Evolutionary conservation across 768 basidiomycete species (phyloP), one percentile per base, ranked within the genome.

Genomic region (Mycena rebaudengoi): DNA sequence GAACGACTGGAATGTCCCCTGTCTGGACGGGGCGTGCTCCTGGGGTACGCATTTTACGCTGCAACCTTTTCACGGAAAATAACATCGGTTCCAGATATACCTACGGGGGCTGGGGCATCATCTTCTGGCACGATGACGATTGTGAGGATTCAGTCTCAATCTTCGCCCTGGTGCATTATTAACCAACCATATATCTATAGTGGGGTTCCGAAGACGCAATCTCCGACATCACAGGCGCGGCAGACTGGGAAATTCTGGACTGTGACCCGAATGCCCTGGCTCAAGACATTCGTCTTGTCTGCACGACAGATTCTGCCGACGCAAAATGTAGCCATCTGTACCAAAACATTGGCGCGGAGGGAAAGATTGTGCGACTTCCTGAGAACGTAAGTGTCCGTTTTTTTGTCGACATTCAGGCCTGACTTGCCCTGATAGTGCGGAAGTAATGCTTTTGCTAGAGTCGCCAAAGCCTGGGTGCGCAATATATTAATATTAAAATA

Each of bases 201-300:
- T n/a, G n/a, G n/a, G n/a, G n/a, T n/a, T n/a, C n/a, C n/a, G n/a
- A n/a, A n/a, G n/a, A n/a, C n/a, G 67, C 70, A 11, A 71, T 73
- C 45, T 69, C 72, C 8, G 59, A 73, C 51, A 68, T 73, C 26
- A 73, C 71, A 16, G 50, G 65, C 18, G 79, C 78, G 13, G 80
- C 78, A 11, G 79, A 78, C 26, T 81, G 80, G 80, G 64, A 64
- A 12, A 78, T 81, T 40, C 65, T 78, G 32, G 71, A 73, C 55
- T 81, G 80, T 59, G 69, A 75, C 56, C 53, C 75, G 14, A 48
- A 54, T 25, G 61, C 64, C 7, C 16, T 54, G 25, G 14, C 50
- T 18, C 68, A 69, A 29, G 60, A 63, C 64, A 63, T 69, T 59
- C 39, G 56, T 30, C 39, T 69, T 25, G 68, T 69, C 4, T 69